Evolutionary conservation across 2,329 filamentous ascomycete genomes (phyloP).

Genomic region (Talaromyces atroroseus): DNA sequence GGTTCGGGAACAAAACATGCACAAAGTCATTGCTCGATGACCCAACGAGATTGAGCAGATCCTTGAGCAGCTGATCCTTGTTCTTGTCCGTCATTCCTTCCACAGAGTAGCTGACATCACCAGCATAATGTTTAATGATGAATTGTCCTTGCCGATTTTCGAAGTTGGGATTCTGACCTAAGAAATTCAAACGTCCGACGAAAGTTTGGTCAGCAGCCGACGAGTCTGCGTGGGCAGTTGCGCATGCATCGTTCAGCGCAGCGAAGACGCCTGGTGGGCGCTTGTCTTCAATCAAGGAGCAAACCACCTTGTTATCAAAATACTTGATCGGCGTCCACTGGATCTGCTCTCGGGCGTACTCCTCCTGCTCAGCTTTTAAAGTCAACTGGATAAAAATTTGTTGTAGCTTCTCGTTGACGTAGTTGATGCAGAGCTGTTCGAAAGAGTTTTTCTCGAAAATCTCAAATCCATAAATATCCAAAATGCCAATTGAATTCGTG

Average conservation of each 20-base stretch:
- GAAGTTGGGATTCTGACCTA: slow-evolving; percentile 82
- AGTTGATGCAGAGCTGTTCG: slow-evolving; percentile 98
- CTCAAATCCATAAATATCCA: slow-evolving; percentile 98
- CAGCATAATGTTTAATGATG: slow-evolving; percentile 97
- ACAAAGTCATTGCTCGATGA: slow-evolving; percentile 80
- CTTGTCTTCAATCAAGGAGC: slow-evolving; percentile 89
- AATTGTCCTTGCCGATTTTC: slow-evolving; percentile 91
- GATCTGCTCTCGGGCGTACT: slow-evolving; percentile 93
- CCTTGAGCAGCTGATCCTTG: slow-evolving; percentile 95
- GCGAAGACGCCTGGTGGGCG: slow-evolving; percentile 90
- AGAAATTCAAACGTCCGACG: slow-evolving; percentile 83
- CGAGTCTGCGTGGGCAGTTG: slow-evolving; percentile 95
- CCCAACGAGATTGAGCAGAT: slow-evolving; percentile 79
- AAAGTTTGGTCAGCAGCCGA: slow-evolving; percentile 93
- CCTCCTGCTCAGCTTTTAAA: slow-evolving; percentile 92
- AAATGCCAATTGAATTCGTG: slow-evolving; percentile 83
- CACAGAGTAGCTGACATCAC: slow-evolving; percentile 89
- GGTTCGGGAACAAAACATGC: slow-evolving; percentile 81
- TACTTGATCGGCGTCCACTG: slow-evolving; percentile 99
- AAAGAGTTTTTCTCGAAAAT: slow-evolving; percentile 99
- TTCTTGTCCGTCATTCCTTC: slow-evolving; percentile 99
- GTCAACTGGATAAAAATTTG: slow-evolving; percentile 99
- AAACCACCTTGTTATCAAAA: slow-evolving; percentile 99
- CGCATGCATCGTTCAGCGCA: slow-evolving; percentile 93
- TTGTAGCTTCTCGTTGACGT: slow-evolving; percentile 98